Evolutionary conservation across 176 grass and related monocot species (phyloP).

Genomic region (Triticum monococcum): DNA sequence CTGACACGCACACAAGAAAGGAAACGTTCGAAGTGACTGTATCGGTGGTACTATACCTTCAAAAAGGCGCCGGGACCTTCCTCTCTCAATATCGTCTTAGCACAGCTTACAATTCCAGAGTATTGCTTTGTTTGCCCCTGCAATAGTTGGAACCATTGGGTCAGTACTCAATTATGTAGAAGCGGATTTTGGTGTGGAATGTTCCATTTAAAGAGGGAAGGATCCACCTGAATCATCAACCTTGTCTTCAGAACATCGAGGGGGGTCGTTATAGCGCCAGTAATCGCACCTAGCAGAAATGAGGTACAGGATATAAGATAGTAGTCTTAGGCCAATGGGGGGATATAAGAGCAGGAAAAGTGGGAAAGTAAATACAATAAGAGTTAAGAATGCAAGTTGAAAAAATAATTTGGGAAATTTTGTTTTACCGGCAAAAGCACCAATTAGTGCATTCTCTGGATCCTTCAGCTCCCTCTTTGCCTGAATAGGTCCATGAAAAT

Average conservation of each 20-base stretch:
- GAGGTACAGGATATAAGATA: not conserved
- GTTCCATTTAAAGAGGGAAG: not conserved
- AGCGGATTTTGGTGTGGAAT: not conserved
- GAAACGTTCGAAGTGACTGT: too few species aligned
- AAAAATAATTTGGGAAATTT: not conserved
- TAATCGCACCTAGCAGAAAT: slow-evolving; percentile 66
- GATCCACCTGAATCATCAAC: slow-evolving; percentile 88
- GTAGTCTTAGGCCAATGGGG: not conserved
- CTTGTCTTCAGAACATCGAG: slow-evolving; percentile 96
- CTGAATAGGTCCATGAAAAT: slow-evolving; percentile 29
- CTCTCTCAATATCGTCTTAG: slow-evolving; percentile 75
- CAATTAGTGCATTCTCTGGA: slow-evolving; percentile 93
- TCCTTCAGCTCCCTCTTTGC: slow-evolving; percentile 87
- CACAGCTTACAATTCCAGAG: slow-evolving; percentile 68
- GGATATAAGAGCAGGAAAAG: not conserved
- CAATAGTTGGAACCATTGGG: not conserved
- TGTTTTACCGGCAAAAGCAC: slow-evolving; percentile 81
- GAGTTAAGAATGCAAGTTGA: not conserved
- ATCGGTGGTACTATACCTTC: too few species aligned
- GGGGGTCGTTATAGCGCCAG: slow-evolving; percentile 89
- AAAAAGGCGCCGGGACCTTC: slow-evolving; percentile 81
- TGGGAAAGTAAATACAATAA: not conserved
- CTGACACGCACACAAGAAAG: too few species aligned
- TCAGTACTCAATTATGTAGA: not conserved
- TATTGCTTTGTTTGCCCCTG: slow-evolving; percentile 74